Evolutionary conservation across 2,329 filamentous ascomycete species (phyloP), one percentile per base, ranked within the genome.

Genomic region (Cordyceps farinosa): DNA sequence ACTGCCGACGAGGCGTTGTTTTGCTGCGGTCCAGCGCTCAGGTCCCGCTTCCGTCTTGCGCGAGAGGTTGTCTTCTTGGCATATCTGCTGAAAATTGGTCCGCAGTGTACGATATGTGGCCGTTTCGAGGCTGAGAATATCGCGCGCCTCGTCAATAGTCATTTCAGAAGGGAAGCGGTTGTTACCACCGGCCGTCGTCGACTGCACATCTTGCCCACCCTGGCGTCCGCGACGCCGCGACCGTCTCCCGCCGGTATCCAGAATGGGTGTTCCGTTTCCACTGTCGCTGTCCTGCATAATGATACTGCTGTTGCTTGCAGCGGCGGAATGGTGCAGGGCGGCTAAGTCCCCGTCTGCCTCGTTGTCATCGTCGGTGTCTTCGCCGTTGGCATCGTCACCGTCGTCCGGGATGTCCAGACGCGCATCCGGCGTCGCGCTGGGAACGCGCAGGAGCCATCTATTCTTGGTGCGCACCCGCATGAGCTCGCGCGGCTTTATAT

Each of bases 111-210:
- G 82, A 72, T 95, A 95, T 48, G 84, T 77, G 1, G 80, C 74
- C 55, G 82, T 84, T 69, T 89, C 84, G 40, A 96, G 78, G 44
- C 77, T 79, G 34, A 96, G 78, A 64, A 87, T 89, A 13, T 82
- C 81, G 70, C 92, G 91, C 70, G 89, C 88, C 74, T 94, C 90
- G 67, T 91, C 88, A 64, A 95, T 84, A 0, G 90, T 93, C 13
- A 89, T 93, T 74, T 95, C 91, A 0, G 90, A 94, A 1, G 90
- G 90, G 66, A 92, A 95, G 29, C 91, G 85, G 15, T 89, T 88
- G 15, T 89, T 87, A 27, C 87, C 85, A 5, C 87, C 86, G 1
- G 87, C 83, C 7, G 86, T 85, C 70, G 91, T 88, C 44, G 88
- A 83, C 15, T 88, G 86, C 32, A 2, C 87, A 87, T 48, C 84